Conservation (phyloP, 805 yeast species). For the Cyberlindnera euphorbiae region DNA sequence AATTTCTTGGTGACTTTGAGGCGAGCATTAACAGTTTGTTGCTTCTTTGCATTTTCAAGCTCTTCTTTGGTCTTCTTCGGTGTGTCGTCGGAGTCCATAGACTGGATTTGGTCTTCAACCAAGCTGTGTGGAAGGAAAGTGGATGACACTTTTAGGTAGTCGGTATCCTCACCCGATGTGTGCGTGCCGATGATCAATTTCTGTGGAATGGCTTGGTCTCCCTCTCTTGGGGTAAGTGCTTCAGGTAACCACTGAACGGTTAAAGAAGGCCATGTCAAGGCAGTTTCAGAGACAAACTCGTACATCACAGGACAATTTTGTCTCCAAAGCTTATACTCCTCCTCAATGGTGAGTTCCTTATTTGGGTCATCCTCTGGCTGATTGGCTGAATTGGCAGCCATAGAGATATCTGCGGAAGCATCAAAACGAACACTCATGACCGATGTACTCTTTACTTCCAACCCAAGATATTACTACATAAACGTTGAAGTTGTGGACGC, state of each 20-base stretch:
- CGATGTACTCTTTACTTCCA: neutral
- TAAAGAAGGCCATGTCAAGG: constrained; percentile 76
- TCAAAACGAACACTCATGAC: constrained; percentile 9
- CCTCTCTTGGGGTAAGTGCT: constrained; percentile 10
- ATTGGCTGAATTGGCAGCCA: constrained; percentile 4
- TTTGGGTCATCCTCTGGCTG: constrained; percentile 20
- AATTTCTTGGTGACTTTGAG: constrained; percentile 58
- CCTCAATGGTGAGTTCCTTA: constrained; percentile 31
- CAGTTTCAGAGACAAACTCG: constrained; percentile 77
- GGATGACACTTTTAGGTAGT: constrained; percentile 61
- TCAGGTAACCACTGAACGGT: constrained; percentile 75
- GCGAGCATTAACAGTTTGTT: constrained; percentile 41
- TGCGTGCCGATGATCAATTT: constrained; percentile 66
- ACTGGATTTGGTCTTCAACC: neutral
- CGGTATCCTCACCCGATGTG: constrained; percentile 63
- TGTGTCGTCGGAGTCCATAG: constrained; percentile 21
- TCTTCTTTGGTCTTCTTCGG: constrained; percentile 6
- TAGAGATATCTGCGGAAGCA: constrained; percentile 3
- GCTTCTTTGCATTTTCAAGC: constrained; percentile 12
- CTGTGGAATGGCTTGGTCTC: constrained; percentile 35
- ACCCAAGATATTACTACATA: too few relatives aligned
- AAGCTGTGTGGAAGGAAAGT: constrained; percentile 52
- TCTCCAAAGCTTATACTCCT: constrained; percentile 76
- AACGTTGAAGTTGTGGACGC: too few relatives aligned
- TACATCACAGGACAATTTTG: constrained; percentile 79